These are phyloP conservation scores for Xylaria curta DNA, from an alignment of 495 filamentous ascomycete genomes.

Conservation along the genomic window DNA sequence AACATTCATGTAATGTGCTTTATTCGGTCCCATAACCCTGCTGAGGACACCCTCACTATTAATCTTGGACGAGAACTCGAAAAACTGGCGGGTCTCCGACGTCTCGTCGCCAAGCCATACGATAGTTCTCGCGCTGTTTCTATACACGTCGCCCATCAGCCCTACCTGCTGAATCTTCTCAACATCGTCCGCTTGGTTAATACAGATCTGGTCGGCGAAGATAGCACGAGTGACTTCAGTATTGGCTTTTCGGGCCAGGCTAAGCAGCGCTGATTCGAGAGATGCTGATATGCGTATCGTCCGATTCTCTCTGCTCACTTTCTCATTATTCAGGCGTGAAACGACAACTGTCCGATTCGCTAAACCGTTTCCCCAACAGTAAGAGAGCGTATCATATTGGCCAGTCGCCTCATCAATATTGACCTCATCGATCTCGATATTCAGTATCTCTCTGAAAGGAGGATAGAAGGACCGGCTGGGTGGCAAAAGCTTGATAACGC, in stretches of 20 bases:
- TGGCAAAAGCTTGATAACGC: constrained; percentile 4
- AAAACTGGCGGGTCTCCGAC: neutral
- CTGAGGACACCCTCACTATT: constrained; percentile 1
- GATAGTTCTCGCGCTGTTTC: constrained; percentile 1
- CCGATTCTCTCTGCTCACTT: neutral
- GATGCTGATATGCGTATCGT: constrained; percentile 17
- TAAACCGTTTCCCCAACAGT: constrained; percentile 7
- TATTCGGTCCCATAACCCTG: constrained; percentile 11
- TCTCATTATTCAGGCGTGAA: neutral
- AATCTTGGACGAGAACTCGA: constrained; percentile 8
- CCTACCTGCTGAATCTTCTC: constrained; percentile 23
- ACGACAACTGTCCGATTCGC: constrained; percentile 9
- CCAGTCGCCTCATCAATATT: constrained; percentile 1
- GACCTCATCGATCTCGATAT: constrained; percentile 12
- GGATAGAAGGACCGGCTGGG: neutral
- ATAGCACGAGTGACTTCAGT: neutral
- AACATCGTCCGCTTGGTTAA: constrained; percentile 13
- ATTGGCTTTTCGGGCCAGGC: neutral
- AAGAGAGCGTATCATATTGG: constrained; percentile 19
- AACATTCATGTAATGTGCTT: neutral
- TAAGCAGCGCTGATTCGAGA: constrained; percentile 19
- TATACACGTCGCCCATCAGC: constrained; percentile 15
- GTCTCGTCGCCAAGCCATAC: constrained; percentile 16
- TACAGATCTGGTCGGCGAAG: constrained; percentile 24
- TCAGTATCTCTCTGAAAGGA: constrained; percentile 13